phyloP scores from a whole-genome alignment of 345 rosid genomes.

The Citropsis articulata region DNA sequence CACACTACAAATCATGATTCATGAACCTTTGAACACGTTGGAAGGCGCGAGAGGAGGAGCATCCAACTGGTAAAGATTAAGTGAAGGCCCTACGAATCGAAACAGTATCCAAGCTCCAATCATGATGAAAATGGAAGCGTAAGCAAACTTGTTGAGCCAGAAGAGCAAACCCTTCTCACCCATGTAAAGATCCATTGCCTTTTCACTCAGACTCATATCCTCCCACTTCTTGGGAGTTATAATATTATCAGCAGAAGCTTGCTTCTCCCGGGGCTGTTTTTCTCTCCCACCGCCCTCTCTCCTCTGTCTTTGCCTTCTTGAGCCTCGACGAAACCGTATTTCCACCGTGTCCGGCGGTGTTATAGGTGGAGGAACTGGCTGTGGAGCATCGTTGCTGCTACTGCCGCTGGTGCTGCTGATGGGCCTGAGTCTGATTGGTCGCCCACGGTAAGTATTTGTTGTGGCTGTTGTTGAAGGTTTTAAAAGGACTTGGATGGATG shows the following conservation, averaged over 20 bases:
- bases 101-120: constrained; percentile 92
- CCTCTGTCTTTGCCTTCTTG: constrained; percentile 34
- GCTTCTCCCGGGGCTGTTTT: constrained; percentile 19
- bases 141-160: constrained; percentile 88
- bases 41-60: constrained; percentile 74
- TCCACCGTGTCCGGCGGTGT: constrained; percentile 49
- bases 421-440: constrained; percentile 21
- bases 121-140: constrained; percentile 77
- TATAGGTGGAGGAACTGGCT: constrained; percentile 20
- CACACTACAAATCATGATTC: not conserved
- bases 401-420: constrained; percentile 28
- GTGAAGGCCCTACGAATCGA: constrained; percentile 87
- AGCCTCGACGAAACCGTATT: constrained; percentile 58
- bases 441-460: constrained; percentile 20
- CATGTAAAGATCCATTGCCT: constrained; percentile 62
- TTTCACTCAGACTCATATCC: constrained; percentile 64
- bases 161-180: constrained; percentile 78
- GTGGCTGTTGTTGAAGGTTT: constrained; percentile 19
- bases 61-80: constrained; percentile 85
- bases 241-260: constrained; percentile 12
- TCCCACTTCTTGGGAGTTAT: constrained; percentile 63
- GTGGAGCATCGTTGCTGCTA: constrained; percentile 25
- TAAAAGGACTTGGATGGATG: constrained; percentile 17
- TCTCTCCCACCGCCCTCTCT: constrained; percentile 13
- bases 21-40: constrained; percentile 57